Conservation (phyloP, 1,284 basidiomycete species). For the Cryptococcus wingfieldii region DNA sequence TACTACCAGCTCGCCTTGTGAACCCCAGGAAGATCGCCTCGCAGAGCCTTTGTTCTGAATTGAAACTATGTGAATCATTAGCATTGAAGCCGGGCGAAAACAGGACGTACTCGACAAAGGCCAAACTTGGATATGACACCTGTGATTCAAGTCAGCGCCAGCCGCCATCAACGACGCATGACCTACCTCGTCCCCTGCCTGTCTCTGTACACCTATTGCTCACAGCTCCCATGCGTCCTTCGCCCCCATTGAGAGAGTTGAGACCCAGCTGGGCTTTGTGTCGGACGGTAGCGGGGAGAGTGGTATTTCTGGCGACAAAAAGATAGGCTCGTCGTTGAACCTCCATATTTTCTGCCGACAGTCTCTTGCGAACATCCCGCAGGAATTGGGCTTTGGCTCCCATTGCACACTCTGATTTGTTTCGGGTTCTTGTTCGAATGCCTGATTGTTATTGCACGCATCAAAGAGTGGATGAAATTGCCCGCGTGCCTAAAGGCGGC, state of each 20-base stretch:
- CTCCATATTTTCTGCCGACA: slow-evolving; percentile 61
- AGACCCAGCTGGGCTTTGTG: slow-evolving; percentile 95
- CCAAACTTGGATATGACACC: slow-evolving; percentile 82
- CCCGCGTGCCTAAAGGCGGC: neutral
- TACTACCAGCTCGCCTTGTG: slow-evolving; percentile 81
- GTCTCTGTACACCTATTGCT: slow-evolving; percentile 83
- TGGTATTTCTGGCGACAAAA: slow-evolving; percentile 82
- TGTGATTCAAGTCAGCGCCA: slow-evolving; percentile 9
- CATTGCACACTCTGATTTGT: neutral
- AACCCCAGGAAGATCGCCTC: slow-evolving; percentile 76
- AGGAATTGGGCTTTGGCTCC: slow-evolving; percentile 28
- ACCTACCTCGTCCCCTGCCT: slow-evolving; percentile 67
- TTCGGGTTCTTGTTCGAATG: too few relatives aligned
- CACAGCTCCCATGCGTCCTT: slow-evolving; percentile 69
- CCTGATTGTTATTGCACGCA: too few relatives aligned
- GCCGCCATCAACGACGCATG: neutral
- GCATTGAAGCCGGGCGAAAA: slow-evolving; percentile 4
- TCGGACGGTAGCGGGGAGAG: slow-evolving; percentile 74
- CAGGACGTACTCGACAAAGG: slow-evolving; percentile 69
- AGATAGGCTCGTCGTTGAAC: slow-evolving; percentile 79
- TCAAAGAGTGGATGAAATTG: too few relatives aligned
- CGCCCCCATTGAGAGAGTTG: slow-evolving; percentile 77
- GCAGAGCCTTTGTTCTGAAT: slow-evolving; percentile 76
- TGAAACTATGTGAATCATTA: slow-evolving; percentile 60
- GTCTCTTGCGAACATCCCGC: slow-evolving; percentile 43